Evolutionary conservation across 2,329 filamentous ascomycete genomes (phyloP), one percentile per base, ranked within the genome.

Genomic region (Nigrograna mackinnonii): DNA sequence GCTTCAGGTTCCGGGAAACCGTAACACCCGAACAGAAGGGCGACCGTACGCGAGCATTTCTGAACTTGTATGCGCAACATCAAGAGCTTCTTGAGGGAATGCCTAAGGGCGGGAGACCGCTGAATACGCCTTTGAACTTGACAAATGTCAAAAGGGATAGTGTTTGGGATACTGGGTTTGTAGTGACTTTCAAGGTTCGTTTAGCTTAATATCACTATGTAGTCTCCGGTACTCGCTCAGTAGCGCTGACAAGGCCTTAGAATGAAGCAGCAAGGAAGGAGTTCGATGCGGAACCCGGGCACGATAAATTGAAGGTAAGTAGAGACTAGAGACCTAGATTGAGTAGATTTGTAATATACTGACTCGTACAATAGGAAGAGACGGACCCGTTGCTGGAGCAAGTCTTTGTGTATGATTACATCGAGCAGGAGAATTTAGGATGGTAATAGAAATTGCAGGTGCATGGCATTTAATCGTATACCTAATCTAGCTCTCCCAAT

Each of bases 331-430:
- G 5, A 9, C 13, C 16, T 6, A 12, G 13, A 12, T 22, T 22
- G 20, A 14, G 14, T 11, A 34, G 17, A 5, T 6, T 5, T 13
- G 3, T 26, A 22, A 24, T 40, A 4, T 49, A 21, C 3, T 1
- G 2, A 14, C 14, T 14, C 11, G 11, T 28, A 12, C 3, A 13
- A 12, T 38, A 62, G 55, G 47, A 55, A 9, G 56, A 62, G 30
- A 62, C 58, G 12, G 58, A 60, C 41, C 50, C 54, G 5, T 35
- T 62, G 42, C 35, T 62, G 16, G 47, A 50, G 37, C 47, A 54
- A 24, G 56, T 62, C 0, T 60, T 60, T 44, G 58, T 62, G 22
- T 59, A 60, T 45, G 58, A 62, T 26, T 60, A 60, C 41, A 41
- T 55, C 2, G 54, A 52, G 14, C 42, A 62, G 39, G 49, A 48